Base-by-base conservation (phyloP, 1,139 yeast species). In the Yamadazyma trypodendri region DNA sequence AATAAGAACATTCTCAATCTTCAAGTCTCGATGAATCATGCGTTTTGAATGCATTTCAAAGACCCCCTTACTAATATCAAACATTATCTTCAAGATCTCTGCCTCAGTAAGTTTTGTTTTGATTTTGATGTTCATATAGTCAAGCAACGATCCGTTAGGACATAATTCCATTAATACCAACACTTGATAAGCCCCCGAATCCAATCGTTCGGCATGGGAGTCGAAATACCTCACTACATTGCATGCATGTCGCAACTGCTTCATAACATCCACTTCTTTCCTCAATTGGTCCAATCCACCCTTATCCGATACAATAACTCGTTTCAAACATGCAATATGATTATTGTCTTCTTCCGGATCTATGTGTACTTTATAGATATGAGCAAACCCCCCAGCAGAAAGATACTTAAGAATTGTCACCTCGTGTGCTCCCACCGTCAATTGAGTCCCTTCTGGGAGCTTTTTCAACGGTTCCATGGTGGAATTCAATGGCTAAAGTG, bases 1-100 rank as follows among this genome's bases (percentile, higher is more conserved):
- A 22, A 92, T 83, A 45, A 92, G 72, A 6, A 92, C 97, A 58
- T 92, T 92, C 60, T 92, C 99, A 49, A 94, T 90, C 63, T 92
- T 92, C 51, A 92, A 83, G 63, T 92, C 99, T 37, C 92, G 65
- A 56, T 85, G 95, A 33, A 84, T 70, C 55, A 84, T 60, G 36
- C 73, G 66, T 41, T 76, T 50, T 17, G 72, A 69, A 58, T 85
- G 95, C 90, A 84, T 82, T 43, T 81, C 84, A 31, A 78, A 81
- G 22, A 84, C 72, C 12, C 85, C 94, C 42, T 79, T 66, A 5
- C 80, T 64, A 7, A 84, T 77, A 49, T 84, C 89, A 36, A 70
- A 65, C 83, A 83, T 75, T 28, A 84, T 84, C 48, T 70, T 75
- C 41, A 83, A 58, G 17, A 85, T 79, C 51, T 84, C 89, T 5